Conservation (phyloP, 345 rosid genomes). For the Pugionium cornutum region DNA sequence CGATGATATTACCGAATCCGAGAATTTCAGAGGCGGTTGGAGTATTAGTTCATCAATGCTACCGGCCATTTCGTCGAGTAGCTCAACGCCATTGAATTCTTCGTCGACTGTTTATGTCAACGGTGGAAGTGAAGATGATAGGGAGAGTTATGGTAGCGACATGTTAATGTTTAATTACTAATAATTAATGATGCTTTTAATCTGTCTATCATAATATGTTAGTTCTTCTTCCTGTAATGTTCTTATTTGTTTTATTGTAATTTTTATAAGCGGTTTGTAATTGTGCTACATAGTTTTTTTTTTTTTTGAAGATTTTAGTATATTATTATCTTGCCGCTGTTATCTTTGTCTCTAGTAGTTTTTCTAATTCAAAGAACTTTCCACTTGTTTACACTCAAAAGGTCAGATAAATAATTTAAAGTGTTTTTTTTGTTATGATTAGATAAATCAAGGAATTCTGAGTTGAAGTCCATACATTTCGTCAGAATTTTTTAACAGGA, state of each 20-base stretch:
- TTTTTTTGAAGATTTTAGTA: constrained; percentile 1
- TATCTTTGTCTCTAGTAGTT: neutral
- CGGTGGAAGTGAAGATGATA: constrained; percentile 40
- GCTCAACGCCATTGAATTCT: constrained; percentile 37
- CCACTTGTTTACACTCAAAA: neutral
- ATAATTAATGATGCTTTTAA: constrained; percentile 18
- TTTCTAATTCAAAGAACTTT: neutral
- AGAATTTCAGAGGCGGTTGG: constrained; percentile 26
- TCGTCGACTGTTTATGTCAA: constrained; percentile 31
- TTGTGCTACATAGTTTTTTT: constrained; percentile 15
- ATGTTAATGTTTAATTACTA: constrained; percentile 36
- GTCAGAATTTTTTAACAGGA: no score
- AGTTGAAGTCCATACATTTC: no score
- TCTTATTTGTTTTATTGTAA: constrained; percentile 4
- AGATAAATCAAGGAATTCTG: no score
- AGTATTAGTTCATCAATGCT: constrained; percentile 30
- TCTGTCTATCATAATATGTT: constrained; percentile 18
- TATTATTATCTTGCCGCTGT: constrained; percentile 1
- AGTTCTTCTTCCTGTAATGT: neutral
- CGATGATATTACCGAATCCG: constrained; percentile 3
- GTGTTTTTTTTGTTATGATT: no score
- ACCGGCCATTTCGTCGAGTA: constrained; percentile 31
- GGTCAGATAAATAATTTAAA: no score
- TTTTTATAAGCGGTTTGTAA: neutral
- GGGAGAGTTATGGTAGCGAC: constrained; percentile 41